phyloP scores from a whole-genome alignment of 345 rosid species.

The Syzygium jambos region DNA sequence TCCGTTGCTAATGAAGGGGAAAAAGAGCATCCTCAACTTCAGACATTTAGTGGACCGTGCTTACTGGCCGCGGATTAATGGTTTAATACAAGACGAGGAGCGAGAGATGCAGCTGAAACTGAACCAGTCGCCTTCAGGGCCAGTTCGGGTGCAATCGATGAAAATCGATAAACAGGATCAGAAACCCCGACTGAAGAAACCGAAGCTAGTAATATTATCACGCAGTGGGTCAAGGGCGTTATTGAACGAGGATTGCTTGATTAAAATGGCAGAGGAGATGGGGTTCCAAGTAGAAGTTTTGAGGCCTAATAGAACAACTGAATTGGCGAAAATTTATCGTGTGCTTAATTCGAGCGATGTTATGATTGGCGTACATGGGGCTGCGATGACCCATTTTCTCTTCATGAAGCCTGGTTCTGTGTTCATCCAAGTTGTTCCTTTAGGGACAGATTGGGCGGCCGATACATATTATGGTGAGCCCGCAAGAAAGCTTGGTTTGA shows the following conservation, averaged over 20 bases:
- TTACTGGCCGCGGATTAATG: slow-evolving; percentile 40
- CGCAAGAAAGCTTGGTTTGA: slow-evolving; percentile 65
- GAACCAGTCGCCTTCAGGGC: slow-evolving; percentile 6
- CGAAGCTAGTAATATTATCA: slow-evolving; percentile 59
- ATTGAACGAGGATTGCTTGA: slow-evolving; percentile 44
- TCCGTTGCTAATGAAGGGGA: slow-evolving; percentile 26
- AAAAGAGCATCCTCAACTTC: slow-evolving; percentile 49
- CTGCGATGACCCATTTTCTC: slow-evolving; percentile 87
- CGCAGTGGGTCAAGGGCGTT: slow-evolving; percentile 61
- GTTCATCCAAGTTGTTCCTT: slow-evolving; percentile 69
- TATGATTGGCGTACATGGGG: slow-evolving; percentile 84
- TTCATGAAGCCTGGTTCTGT: slow-evolving; percentile 65
- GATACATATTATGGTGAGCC: slow-evolving; percentile 80
- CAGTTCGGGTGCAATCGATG: slow-evolving; percentile 7
- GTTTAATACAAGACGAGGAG: slow-evolving; percentile 41
- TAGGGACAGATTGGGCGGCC: slow-evolving; percentile 89
- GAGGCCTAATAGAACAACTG: slow-evolving; percentile 46
- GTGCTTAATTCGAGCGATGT: slow-evolving; percentile 63
- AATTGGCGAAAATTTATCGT: slow-evolving; percentile 55
- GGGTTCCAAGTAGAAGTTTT: slow-evolving; percentile 55
- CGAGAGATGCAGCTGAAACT: slow-evolving; percentile 20
- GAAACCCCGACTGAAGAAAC: slow-evolving; percentile 19
- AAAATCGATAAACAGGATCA: not conserved
- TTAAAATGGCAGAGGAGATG: slow-evolving; percentile 46
- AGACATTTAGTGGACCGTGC: slow-evolving; percentile 48